These are phyloP conservation scores for Hyaloscypha finlandica DNA, from an alignment of 495 filamentous ascomycete genomes.

Conservation along the genomic window DNA sequence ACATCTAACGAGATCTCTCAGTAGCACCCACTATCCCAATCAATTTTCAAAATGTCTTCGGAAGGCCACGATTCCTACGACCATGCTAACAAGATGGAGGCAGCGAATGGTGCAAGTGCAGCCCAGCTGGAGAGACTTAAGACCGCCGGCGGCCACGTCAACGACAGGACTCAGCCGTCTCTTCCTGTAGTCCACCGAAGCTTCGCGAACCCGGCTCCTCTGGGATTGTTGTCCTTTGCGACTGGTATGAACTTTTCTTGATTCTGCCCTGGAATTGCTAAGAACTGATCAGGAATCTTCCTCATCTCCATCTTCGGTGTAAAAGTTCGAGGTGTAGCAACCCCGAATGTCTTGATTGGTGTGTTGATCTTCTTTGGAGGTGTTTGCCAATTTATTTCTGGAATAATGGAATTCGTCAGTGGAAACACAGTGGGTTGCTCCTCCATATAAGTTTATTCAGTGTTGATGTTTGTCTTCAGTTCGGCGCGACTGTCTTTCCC, in stretches of 20 bases:
- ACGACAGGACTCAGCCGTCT: slow-evolving; percentile 15
- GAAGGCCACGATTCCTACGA: neutral
- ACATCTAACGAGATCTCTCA: neutral
- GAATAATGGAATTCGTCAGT: slow-evolving; percentile 39
- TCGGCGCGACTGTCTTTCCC: slow-evolving; percentile 41
- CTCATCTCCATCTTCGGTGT: slow-evolving; percentile 40
- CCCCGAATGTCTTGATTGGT: slow-evolving; percentile 38
- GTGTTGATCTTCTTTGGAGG: slow-evolving; percentile 45
- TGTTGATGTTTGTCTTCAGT: slow-evolving; percentile 5
- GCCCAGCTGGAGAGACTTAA: neutral
- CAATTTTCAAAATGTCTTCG: neutral
- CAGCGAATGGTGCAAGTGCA: neutral
- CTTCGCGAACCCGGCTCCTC: slow-evolving; percentile 7
- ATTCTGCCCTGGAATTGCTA: slow-evolving; percentile 20
- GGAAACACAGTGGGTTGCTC: slow-evolving; percentile 31
- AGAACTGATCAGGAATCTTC: slow-evolving; percentile 33
- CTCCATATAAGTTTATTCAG: too few species aligned
- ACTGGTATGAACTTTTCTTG: neutral
- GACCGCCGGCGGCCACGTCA: slow-evolving; percentile 6
- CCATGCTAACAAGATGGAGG: slow-evolving; percentile 13
- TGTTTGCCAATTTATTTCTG: slow-evolving; percentile 37
- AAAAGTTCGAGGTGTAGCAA: slow-evolving; percentile 38
- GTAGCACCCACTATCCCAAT: too few species aligned
- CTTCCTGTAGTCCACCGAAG: slow-evolving; percentile 11
- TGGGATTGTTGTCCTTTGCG: slow-evolving; percentile 10